Base-by-base conservation (phyloP, 495 filamentous ascomycete species). In the Eremomyces bilateralis region DNA sequence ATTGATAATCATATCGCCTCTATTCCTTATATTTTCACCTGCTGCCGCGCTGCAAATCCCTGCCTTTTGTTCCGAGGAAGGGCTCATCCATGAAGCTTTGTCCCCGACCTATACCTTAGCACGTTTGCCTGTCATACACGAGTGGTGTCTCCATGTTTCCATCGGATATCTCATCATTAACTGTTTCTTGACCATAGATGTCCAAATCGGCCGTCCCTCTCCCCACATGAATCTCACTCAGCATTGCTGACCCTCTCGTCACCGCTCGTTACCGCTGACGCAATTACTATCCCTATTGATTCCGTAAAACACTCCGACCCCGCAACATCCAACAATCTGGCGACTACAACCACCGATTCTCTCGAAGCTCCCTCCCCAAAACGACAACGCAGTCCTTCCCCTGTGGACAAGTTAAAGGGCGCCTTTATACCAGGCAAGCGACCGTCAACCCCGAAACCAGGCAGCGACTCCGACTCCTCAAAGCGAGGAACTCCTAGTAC, bases 181-280 rank as follows among this genome's bases (percentile, higher is more conserved):
- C n/a, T n/a, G n/a, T n/a, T n/a, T n/a, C n/a, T n/a, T n/a, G n/a
- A n/a, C n/a, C 41, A 20, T 46, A 71, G 67, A 35, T 57, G 62
- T 31, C 72, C 67, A 37, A 21, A 45, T 28, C 37, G 54, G 22
- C 76, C 69, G 43, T 58, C 55, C 38, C 64, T 78, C 36, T 71
- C 73, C 28, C 62, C 71, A 20, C 75, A 74, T 53, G 64, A 74
- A 24, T 85, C 80, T 19, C 80, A 88, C 49, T 62, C 72, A 42
- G 80, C 73, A 37, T 76, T 79, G 52, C 61, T 84, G 35, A 85
- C 82, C 20, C 70, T 76, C 10, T 85, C 80, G 12, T 84, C 82
- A 18, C 82, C 80, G 20, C 55, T 83, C 34, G 67, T 88, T 21
- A 33, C 50, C 15, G 42, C 51, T 20, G 71, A 73, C 42, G 65